Evolutionary conservation across 2,329 filamentous ascomycete genomes (phyloP).

Genomic region (Cercospora sojina): DNA sequence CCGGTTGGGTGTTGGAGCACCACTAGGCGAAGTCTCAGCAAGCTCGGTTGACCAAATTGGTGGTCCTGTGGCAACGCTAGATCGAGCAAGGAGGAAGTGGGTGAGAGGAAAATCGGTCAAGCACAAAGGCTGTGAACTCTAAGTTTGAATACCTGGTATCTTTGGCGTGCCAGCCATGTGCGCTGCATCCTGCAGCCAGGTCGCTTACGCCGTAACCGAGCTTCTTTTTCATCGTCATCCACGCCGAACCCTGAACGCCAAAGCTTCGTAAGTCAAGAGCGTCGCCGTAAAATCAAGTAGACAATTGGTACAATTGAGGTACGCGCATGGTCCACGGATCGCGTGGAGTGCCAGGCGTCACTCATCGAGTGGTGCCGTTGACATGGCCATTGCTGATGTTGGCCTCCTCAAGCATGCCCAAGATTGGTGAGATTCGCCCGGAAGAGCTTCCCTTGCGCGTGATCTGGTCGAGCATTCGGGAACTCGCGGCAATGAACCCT

Average conservation of each 20-base stretch:
- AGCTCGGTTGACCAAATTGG: not conserved
- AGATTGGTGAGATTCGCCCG: conserved; percentile 21
- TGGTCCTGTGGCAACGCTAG: not conserved
- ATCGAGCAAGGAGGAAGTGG: conserved; percentile 2
- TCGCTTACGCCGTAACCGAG: not conserved
- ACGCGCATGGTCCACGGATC: not conserved
- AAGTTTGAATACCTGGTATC: not conserved
- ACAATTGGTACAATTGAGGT: not conserved
- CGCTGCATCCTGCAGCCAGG: not conserved
- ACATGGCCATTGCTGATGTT: conserved; percentile 3
- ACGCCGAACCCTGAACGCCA: not conserved
- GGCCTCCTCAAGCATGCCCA: conserved; percentile 14
- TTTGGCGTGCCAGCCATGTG: not conserved
- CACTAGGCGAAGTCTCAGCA: not conserved
- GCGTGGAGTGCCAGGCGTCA: not conserved
- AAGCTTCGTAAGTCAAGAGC: not conserved
- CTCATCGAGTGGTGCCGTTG: not conserved
- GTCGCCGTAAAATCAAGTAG: not conserved
- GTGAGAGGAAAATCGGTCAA: not conserved
- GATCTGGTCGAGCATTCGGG: conserved; percentile 61
- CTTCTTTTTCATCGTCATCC: not conserved
- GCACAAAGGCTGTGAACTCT: conserved; percentile 5
- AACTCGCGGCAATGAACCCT: conserved; percentile 77
- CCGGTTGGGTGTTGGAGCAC: not conserved
- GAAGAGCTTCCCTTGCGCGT: conserved; percentile 30